These are phyloP conservation scores for Basipetospora chlamydospora DNA, from an alignment of 2,329 filamentous ascomycete species.

Conservation along the genomic window DNA sequence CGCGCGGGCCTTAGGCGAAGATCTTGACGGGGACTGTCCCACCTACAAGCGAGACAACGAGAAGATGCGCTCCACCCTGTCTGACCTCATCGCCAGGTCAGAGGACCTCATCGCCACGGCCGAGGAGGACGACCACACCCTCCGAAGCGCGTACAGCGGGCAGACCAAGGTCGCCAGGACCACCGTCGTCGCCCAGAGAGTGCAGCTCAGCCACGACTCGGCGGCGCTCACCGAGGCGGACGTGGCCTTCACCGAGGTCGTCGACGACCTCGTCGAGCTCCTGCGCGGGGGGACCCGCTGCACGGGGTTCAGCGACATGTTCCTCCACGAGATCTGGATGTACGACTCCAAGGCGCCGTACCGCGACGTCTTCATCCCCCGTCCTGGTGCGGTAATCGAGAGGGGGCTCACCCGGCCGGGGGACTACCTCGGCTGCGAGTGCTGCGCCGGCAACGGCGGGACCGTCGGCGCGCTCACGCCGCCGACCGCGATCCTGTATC, in stretches of 20 bases:
- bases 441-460: conserved; percentile 29
- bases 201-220: conserved; percentile 63
- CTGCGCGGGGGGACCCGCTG: conserved; percentile 14
- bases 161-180: conserved; percentile 57
- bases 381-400: conserved; percentile 55
- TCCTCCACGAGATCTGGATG: conserved; percentile 59
- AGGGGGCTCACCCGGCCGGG: conserved; percentile 57
- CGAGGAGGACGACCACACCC: conserved; percentile 14
- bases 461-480: conserved; percentile 36
- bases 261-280: conserved; percentile 37
- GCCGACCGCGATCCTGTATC: conserved; percentile 59
- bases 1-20: background rate
- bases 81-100: conserved; percentile 15
- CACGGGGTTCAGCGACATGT: conserved; percentile 28
- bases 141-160: conserved; percentile 64
- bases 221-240: conserved; percentile 57
- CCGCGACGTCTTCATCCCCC: conserved; percentile 60
- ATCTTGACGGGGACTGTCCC: conserved; percentile 22
- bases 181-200: conserved; percentile 67
- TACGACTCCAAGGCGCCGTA: conserved; percentile 59
- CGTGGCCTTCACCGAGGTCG: conserved; percentile 50
- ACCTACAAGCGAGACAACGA: conserved; percentile 20
- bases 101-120: conserved; percentile 11
- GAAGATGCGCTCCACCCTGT: conserved; percentile 8
- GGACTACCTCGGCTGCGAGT: conserved; percentile 63